Evolutionary conservation across 2,329 filamentous ascomycete genomes (phyloP).

Genomic region (Aureobasidium lini): DNA sequence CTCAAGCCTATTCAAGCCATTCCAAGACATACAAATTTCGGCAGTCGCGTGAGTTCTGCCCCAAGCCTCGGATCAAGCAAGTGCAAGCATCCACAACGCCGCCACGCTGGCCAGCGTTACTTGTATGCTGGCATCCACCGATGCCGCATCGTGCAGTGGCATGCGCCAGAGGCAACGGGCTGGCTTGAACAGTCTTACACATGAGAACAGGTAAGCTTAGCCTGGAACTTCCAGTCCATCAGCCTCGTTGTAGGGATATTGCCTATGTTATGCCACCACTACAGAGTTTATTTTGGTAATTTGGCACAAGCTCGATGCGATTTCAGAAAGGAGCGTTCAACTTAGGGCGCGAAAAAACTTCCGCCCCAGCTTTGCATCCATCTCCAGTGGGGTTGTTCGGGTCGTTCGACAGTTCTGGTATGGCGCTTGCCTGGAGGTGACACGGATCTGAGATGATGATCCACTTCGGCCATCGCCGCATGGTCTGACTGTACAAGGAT

Average conservation of each 20-base stretch:
- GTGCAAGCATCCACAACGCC: conserved; percentile 8
- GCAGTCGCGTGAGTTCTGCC: not conserved
- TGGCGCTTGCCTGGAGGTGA: not conserved
- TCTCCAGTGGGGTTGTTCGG: conserved; percentile 2
- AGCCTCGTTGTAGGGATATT: not conserved
- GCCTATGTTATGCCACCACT: not conserved
- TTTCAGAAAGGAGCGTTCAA: not conserved
- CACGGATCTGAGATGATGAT: conserved; percentile 3
- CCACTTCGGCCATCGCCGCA: conserved; percentile 8
- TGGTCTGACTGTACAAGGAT: conserved; percentile 5
- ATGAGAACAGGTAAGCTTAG: not conserved
- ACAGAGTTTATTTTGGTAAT: not conserved
- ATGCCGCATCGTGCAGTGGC: not conserved
- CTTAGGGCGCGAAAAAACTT: not conserved
- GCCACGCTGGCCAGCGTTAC: conserved; percentile 10
- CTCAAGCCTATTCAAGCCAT: not conserved
- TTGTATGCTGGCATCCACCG: not conserved
- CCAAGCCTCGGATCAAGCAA: conserved; percentile 7
- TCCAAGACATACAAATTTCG: conserved; percentile 11
- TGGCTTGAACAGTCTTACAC: not conserved
- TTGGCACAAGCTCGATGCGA: conserved; percentile 4
- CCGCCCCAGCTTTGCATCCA: not conserved
- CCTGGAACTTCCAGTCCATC: not conserved
- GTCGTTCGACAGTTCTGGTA: not conserved
- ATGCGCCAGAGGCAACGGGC: not conserved